Percentiles rank a stretch among this genome's conserved stretches.
Conservation (phyloP, 305 asterid genomes). For the Fraxinus xanthoxyloides region DNA sequence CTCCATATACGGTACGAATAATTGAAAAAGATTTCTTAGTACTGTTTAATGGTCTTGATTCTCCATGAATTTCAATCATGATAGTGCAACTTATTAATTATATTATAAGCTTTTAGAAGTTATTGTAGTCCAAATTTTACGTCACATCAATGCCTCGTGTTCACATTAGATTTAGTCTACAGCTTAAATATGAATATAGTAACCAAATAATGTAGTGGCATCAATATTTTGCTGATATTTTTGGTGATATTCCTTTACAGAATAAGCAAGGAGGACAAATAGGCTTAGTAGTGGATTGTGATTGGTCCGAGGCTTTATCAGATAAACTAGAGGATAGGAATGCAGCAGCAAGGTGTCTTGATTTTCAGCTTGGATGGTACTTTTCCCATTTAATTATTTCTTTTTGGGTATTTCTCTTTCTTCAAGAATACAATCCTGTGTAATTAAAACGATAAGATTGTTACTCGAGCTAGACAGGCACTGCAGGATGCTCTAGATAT, state of each 20-base stretch:
- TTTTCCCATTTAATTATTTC: slow-evolving; percentile 3
- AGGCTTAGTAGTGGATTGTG: slow-evolving; percentile 51
- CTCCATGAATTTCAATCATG: neutral
- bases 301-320: slow-evolving; percentile 45
- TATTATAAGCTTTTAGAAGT: neutral
- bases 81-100: neutral
- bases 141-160: neutral
- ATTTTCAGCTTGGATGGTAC: slow-evolving; percentile 53
- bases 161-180: neutral
- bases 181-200: neutral
- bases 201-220: neutral
- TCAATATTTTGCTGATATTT: slow-evolving; percentile 1
- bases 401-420: neutral
- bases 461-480: neutral
- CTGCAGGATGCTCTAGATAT: neutral
- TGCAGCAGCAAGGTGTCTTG: slow-evolving; percentile 45
- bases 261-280: slow-evolving; percentile 51
- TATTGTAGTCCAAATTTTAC: neutral
- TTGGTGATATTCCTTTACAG: slow-evolving; percentile 24
- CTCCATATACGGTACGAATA: neutral
- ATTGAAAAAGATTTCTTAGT: neutral
- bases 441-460: neutral
- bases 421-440: neutral
- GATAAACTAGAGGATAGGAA: slow-evolving; percentile 34
- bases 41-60: neutral